Base-by-base conservation (phyloP, 2,329 filamentous ascomycete genomes). In the Diplodia corticola region DNA sequence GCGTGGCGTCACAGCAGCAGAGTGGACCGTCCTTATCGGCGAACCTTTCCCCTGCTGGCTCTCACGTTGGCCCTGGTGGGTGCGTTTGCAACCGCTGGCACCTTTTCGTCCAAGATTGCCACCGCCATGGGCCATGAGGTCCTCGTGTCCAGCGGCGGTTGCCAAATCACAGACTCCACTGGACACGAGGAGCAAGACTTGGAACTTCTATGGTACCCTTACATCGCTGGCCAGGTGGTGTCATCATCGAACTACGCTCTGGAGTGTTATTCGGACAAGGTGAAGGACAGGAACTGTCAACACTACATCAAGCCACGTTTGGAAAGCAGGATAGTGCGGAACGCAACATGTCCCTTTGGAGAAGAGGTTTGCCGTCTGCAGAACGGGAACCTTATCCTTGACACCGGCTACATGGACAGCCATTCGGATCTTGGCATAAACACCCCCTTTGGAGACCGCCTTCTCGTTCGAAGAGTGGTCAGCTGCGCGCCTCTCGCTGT, bases 91-190 rank as follows among this genome's bases (percentile, higher is more conserved):
- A 64, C 72, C 9, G 71, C 74, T 46, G 72, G 74, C 60, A 68
- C 77, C 5, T 75, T 78, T 59, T 77, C 76, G 2, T 76, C 75
- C 0, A 71, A 72, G n/a, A 70, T 79, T 33, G 73, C 74, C 2
- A 73, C 73, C n/a, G 67, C 70, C 9, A 69, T 70, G 1, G 67
- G 64, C 5, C 50, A 55, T 9, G 55, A 68, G n/a, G 64, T 68
- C 2, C 50, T 68, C 0, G 5, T 68, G 2, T 24, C 55, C 5
- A 46, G 64, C 24, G n/a, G 7, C 2, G 24, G 37, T 24, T 68
- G 67, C 26, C 53, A 40, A 9, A 30, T 20, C 1, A 28, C 26
- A 1, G 15, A 68, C 15, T 12, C 35, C 64, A 76, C 9, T 40
- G 24, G 5, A 28, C 17, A 6, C 1, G 46, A 20, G 15, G n/a